Conservation (phyloP, 2,329 filamentous ascomycete species). For the Colletotrichum sp. region DNA sequence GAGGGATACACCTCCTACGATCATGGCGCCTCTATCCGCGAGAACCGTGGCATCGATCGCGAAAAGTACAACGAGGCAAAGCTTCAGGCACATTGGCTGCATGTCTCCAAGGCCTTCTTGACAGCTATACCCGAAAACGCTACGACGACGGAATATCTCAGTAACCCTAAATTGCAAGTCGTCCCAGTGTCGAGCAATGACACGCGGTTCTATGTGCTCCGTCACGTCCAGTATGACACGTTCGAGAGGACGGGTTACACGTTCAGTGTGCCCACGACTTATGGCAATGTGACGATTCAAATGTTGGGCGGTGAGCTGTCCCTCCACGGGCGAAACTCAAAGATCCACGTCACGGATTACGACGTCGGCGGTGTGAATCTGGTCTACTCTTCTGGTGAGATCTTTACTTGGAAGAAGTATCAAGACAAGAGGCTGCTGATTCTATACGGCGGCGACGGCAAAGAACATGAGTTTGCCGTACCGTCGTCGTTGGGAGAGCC, state of each 20-base stretch:
- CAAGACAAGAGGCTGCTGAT: conserved; percentile 59
- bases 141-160: neutral
- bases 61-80: conserved; percentile 80
- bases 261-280: conserved; percentile 59
- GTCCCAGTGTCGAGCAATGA: conserved; percentile 42
- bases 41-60: conserved; percentile 66
- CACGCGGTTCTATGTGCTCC: conserved; percentile 66
- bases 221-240: conserved; percentile 66
- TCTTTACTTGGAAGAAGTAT: conserved; percentile 69
- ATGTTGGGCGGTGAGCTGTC: conserved; percentile 57
- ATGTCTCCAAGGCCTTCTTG: neutral
- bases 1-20: conserved; percentile 61
- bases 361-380: conserved; percentile 59
- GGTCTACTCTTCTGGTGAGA: conserved; percentile 70
- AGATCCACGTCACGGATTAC: conserved; percentile 68
- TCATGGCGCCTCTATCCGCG: conserved; percentile 57
- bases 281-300: conserved; percentile 57
- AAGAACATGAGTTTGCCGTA: conserved; percentile 63
- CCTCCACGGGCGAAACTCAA: conserved; percentile 64
- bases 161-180: neutral
- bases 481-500: conserved; percentile 12
- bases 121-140: neutral
- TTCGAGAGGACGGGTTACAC: conserved; percentile 60
- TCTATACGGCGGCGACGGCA: conserved; percentile 62
- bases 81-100: conserved; percentile 53